phyloP scores from a whole-genome alignment of 306 rosid genomes.

The Dryas octopetala region DNA sequence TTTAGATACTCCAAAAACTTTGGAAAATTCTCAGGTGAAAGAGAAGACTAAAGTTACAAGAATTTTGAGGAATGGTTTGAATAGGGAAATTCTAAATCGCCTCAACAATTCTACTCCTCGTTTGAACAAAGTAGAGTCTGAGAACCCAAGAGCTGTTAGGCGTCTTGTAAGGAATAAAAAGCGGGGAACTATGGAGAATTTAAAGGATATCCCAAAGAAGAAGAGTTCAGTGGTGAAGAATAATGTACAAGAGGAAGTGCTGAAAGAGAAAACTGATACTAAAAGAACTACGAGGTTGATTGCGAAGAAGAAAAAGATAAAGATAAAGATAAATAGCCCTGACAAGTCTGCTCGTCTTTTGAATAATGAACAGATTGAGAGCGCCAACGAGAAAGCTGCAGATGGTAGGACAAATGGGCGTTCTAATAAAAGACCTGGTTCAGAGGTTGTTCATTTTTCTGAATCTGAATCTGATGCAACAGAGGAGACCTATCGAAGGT shows the following conservation, averaged over 20 bases:
- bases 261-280: slow-evolving; percentile 8
- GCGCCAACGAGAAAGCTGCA: neutral
- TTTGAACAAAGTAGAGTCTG: slow-evolving; percentile 4
- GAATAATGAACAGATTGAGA: slow-evolving; percentile 6
- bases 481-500: neutral
- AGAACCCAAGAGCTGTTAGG: slow-evolving; percentile 11
- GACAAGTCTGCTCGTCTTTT: neutral
- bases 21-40: slow-evolving; percentile 13
- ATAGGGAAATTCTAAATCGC: neutral
- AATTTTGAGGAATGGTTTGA: slow-evolving; percentile 9
- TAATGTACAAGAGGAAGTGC: neutral
- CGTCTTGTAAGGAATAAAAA: neutral
- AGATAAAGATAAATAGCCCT: neutral
- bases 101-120: neutral
- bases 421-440: neutral
- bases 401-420: neutral
- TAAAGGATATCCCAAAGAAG: neutral
- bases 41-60: neutral
- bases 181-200: neutral
- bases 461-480: neutral
- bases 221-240: slow-evolving; percentile 7
- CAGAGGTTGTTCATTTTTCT: neutral
- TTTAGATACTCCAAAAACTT: slow-evolving; percentile 8
- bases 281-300: slow-evolving; percentile 7
- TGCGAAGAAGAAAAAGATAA: neutral